A percentile compares a stretch with the other conserved stretches of the same genome.
Conservation (phyloP, 345 rosid species). For the Lenwebbia sp. region DNA sequence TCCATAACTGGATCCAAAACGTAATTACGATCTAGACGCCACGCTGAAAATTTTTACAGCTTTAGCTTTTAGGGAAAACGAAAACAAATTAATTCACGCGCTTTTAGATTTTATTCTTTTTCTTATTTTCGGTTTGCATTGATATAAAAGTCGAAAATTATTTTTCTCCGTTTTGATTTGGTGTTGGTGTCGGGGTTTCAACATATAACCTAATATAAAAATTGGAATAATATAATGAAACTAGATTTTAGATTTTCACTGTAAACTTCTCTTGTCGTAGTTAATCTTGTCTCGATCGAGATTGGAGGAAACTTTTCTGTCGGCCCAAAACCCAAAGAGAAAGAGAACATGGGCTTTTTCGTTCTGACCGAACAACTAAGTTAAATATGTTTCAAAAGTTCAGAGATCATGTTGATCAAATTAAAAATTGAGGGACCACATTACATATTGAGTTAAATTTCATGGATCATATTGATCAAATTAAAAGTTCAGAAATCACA, state of each 20-base stretch:
- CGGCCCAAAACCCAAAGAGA: not conserved
- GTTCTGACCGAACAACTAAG: too few species aligned
- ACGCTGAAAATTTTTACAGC: too few species aligned
- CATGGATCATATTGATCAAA: too few species aligned
- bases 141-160: not conserved
- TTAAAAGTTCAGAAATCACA: too few species aligned
- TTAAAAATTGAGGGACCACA: too few species aligned
- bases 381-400: too few species aligned
- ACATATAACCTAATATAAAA: fast-evolving
- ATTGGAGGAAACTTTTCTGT: not conserved
- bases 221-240: not conserved
- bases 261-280: not conserved
- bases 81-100: not conserved
- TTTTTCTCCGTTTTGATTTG: not conserved
- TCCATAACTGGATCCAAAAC: not conserved
- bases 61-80: not conserved
- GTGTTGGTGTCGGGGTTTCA: not conserved
- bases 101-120: too few species aligned
- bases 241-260: not conserved
- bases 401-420: too few species aligned
- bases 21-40: too few species aligned
- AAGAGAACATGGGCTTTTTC: not conserved
- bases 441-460: too few species aligned
- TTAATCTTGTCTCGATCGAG: not conserved
- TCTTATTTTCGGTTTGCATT: not conserved